Conservation (phyloP, 108 stramenopile species). For the Conticribra weissflogii region DNA sequence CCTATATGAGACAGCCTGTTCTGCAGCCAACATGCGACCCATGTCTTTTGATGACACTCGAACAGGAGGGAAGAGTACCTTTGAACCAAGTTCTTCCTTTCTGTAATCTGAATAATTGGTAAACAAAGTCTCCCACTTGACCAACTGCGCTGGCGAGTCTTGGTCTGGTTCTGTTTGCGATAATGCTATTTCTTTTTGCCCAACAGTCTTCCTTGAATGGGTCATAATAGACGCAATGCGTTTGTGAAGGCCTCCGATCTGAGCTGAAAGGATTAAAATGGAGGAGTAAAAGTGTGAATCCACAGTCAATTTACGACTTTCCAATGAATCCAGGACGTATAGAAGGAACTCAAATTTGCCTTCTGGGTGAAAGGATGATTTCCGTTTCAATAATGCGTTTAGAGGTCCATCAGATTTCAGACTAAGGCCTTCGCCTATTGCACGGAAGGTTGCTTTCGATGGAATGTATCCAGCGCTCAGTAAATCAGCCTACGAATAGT, state of each 20-base stretch:
- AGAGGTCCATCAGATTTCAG: conserved; percentile 33
- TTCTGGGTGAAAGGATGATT: conserved; percentile 3
- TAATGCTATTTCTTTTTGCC: conserved; percentile 25
- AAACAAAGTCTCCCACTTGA: conserved; percentile 41
- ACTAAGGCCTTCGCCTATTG: conserved; percentile 55
- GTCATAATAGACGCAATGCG: conserved; percentile 63
- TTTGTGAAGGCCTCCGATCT: conserved; percentile 58
- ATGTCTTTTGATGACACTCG: conserved; percentile 39
- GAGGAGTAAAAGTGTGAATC: conserved; percentile 70
- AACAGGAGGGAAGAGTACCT: conserved; percentile 19
- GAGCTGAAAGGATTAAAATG: conserved; percentile 54
- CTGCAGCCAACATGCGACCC: conserved; percentile 43
- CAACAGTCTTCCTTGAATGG: conserved; percentile 19
- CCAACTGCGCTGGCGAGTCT: conserved; percentile 4
- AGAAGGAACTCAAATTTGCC: conserved; percentile 70
- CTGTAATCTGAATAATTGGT: conserved; percentile 38
- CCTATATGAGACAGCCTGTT: conserved; percentile 40
- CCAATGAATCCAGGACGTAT: conserved; percentile 70
- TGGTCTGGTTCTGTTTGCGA: too few relatives aligned
- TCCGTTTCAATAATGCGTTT: conserved; percentile 29
- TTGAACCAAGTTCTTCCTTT: conserved; percentile 24
- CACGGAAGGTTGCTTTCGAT: conserved; percentile 61
- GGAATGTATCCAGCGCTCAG: conserved; percentile 71
- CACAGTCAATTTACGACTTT: conserved; percentile 62
- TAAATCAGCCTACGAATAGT: conserved; percentile 37